A percentile compares a stretch with the other conserved stretches of the same genome.
phyloP scores from a whole-genome alignment of 2,329 filamentous ascomycete species.

The Calonectria pauciramosa region DNA sequence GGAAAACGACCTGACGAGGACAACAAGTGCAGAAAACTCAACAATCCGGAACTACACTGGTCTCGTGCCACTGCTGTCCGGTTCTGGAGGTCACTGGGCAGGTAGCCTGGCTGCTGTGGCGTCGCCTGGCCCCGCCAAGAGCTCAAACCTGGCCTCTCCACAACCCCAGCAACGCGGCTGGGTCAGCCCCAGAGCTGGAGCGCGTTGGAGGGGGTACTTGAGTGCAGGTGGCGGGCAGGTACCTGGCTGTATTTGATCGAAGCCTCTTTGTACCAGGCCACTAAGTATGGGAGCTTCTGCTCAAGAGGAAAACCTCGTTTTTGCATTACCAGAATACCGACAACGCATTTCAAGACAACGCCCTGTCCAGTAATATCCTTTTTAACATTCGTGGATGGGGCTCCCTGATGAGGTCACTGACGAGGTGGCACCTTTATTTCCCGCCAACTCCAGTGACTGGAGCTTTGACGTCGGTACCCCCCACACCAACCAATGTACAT shows the following conservation, averaged over 20 bases:
- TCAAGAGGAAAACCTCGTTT: neutral
- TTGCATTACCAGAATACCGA: neutral
- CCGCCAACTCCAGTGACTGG: conserved; percentile 2
- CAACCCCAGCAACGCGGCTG: conserved; percentile 27
- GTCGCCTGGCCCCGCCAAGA: conserved; percentile 26
- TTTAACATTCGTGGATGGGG: conserved; percentile 12
- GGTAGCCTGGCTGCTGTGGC: conserved; percentile 24
- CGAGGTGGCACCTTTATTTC: conserved; percentile 15
- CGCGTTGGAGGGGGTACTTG: conserved; percentile 5
- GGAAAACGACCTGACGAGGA: neutral
- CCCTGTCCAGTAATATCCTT: conserved; percentile 7
- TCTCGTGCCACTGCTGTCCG: conserved; percentile 20
- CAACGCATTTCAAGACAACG: neutral
- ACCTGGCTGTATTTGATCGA: neutral
- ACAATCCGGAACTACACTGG: neutral
- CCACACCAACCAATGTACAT: neutral
- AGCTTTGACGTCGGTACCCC: conserved; percentile 8
- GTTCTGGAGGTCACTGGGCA: neutral
- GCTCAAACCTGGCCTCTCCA: conserved; percentile 20
- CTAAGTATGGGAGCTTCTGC: neutral
- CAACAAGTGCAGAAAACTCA: neutral
- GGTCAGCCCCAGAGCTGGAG: neutral
- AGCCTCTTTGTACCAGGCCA: too few species aligned
- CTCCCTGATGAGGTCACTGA: conserved; percentile 12
- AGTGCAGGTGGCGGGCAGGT: neutral